Conservation (phyloP, 164 flowering plant genomes). For the Sedum album region DNA sequence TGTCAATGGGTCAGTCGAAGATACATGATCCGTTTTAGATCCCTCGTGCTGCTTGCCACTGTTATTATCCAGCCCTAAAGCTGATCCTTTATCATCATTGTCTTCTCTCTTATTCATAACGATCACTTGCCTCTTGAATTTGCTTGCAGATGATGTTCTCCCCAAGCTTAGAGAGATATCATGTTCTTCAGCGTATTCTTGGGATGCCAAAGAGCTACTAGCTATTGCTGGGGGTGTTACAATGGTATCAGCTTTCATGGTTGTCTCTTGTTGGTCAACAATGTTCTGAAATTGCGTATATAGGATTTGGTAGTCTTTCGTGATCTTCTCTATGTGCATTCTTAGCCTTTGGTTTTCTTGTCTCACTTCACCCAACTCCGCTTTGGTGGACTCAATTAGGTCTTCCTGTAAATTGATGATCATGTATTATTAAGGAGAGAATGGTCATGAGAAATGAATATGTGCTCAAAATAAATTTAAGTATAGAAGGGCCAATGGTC, state of each 20-base stretch:
- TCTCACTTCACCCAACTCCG: conserved; percentile 51
- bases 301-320: conserved; percentile 38
- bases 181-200: conserved; percentile 19
- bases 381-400: conserved; percentile 36
- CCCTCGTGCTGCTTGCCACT: conserved; percentile 21
- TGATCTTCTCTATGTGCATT: conserved; percentile 26
- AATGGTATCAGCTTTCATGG: conserved; percentile 9
- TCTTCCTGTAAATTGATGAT: conserved; percentile 20
- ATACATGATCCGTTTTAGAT: conserved; percentile 9
- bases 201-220: neutral
- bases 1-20: conserved; percentile 10
- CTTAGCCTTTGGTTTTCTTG: conserved; percentile 54
- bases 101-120: conserved; percentile 1
- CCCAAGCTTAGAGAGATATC: conserved; percentile 53
- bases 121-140: conserved; percentile 15
- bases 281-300: conserved; percentile 33
- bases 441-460: neutral
- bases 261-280: conserved; percentile 18
- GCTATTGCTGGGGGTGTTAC: neutral
- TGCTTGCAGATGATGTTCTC: conserved; percentile 19
- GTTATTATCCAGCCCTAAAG: conserved; percentile 33
- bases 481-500: neutral
- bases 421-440: neutral
- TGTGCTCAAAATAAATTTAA: neutral
- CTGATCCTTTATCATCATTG: conserved; percentile 14